Base-by-base conservation (phyloP, 2,329 filamentous ascomycete genomes). In the Ophiostoma quercus region DNA sequence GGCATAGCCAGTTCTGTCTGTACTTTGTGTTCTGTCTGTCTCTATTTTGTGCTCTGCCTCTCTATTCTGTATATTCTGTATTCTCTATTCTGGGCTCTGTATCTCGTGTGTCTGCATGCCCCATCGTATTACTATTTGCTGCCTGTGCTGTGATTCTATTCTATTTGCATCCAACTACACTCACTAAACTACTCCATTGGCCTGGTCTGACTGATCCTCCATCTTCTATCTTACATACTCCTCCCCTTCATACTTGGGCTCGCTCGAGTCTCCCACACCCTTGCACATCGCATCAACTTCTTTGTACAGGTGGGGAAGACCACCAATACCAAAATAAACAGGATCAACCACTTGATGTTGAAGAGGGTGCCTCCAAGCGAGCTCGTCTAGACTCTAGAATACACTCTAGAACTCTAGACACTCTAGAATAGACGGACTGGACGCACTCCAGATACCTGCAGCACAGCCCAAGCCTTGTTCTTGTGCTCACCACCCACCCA, bases 241-340 rank as follows among this genome's bases (percentile, higher is more conserved):
- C 9, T 41, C 16, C 41, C 16, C 12, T 11, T 43, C 41, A 14
- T 16, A 8, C 41, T 43, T 8, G 34, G 47, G 47, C 47, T 51
- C 43, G 14, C 19, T 19, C 47, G 47, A 29, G 25, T 54, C n/a
- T 25, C 12, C 22, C 19, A 19, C 47, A n/a, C 19, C n/a, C 47
- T 54, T 19, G 47, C n/a, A 54, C 14, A 22, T n/a, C n/a, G 8
- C 16, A 54, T 34, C 34, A 34, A 34, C 51, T 57, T 57, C 51
- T 57, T 57, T 29, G 51, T 25, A 25, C 22, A 16, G 9, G 51
- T 29, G 22, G 51, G 51, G 51, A 54, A 57, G 22, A 29, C n/a
- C 51, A 57, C n/a, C 51, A 57, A 12, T 22, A 57, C 51, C 51
- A 57, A 57, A 22, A 57, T 57, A 57, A 25, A 57, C 51, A 25